These are phyloP conservation scores for Skeletonema potamos DNA, from an alignment of 108 stramenopile genomes.

Conservation along the genomic window DNA sequence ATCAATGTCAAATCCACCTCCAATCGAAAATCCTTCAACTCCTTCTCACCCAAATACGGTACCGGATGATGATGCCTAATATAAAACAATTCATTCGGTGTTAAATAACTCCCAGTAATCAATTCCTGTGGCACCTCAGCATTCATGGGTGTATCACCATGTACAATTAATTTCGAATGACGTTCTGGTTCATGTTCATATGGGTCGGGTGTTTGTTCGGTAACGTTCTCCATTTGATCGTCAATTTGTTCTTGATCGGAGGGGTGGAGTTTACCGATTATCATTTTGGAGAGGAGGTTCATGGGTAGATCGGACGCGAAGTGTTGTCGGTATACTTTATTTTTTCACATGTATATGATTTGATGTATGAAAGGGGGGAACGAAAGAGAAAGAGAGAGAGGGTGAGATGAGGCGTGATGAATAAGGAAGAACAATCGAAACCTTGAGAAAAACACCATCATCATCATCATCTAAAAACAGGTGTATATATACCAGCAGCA, in stretches of 20 bases:
- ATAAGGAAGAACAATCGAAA: too few species aligned
- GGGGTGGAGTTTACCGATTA: slow-evolving; percentile 65
- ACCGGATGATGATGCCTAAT: slow-evolving; percentile 91
- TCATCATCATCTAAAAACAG: too few species aligned
- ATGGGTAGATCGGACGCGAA: slow-evolving; percentile 84
- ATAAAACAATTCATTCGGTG: slow-evolving; percentile 75
- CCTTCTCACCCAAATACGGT: slow-evolving; percentile 66
- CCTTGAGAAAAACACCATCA: too few species aligned
- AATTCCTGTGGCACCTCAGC: slow-evolving; percentile 73
- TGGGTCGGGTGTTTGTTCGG: slow-evolving; percentile 61
- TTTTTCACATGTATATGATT: not conserved
- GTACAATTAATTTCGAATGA: slow-evolving; percentile 57
- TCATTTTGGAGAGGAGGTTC: slow-evolving; percentile 77
- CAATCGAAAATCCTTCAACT: slow-evolving; percentile 63
- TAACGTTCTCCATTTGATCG: slow-evolving; percentile 65
- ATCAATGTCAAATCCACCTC: slow-evolving; percentile 54
- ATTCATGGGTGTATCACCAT: slow-evolving; percentile 84
- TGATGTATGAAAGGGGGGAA: not conserved
- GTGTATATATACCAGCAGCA: too few species aligned
- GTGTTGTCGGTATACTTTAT: slow-evolving; percentile 75
- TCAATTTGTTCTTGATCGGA: slow-evolving; percentile 77
- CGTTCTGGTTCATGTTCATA: slow-evolving; percentile 76
- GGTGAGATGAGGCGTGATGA: too few species aligned
- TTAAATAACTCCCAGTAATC: slow-evolving; percentile 63
- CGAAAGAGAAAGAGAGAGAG: not conserved